Evolutionary conservation across 345 rosid species (phyloP).

Genomic region (Salix arbutifolia): DNA sequence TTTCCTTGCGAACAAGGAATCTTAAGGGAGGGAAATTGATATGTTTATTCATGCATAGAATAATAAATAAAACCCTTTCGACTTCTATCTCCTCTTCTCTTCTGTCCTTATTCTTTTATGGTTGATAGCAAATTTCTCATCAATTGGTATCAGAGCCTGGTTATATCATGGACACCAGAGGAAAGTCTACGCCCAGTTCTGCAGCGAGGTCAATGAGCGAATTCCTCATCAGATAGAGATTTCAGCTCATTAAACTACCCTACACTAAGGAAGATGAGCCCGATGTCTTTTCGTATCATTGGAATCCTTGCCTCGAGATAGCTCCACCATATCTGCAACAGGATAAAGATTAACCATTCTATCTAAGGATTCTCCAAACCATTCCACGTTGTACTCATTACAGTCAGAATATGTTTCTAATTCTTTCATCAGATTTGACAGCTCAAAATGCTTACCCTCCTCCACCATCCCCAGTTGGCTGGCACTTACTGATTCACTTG

Average conservation of each 20-base stretch:
- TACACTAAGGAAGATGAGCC: slow-evolving; percentile 19
- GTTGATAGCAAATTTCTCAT: too few species aligned
- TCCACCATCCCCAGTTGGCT: slow-evolving; percentile 28
- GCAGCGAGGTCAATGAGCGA: too few species aligned
- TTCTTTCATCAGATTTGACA: slow-evolving; percentile 39
- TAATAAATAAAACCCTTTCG: too few species aligned
- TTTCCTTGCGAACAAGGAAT: too few species aligned
- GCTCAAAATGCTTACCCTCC: slow-evolving; percentile 26
- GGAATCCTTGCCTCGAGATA: slow-evolving; percentile 14
- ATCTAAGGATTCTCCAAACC: slow-evolving; percentile 22
- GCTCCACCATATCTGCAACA: slow-evolving; percentile 10
- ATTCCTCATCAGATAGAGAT: neutral
- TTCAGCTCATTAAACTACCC: slow-evolving; percentile 11
- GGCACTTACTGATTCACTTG: slow-evolving; percentile 17
- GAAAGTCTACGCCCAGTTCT: too few species aligned
- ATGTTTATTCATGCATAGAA: neutral
- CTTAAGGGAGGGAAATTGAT: neutral
- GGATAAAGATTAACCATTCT: slow-evolving; percentile 14
- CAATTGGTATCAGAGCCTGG: too few species aligned
- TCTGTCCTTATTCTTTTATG: too few species aligned
- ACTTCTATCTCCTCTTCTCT: too few species aligned
- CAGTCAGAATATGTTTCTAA: slow-evolving; percentile 17
- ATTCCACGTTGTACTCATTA: slow-evolving; percentile 10
- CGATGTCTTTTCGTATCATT: slow-evolving; percentile 19
- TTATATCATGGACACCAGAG: too few species aligned